Evolutionary conservation across 148 eudicot genomes (phyloP).

Genomic region (Tetragonia tetragonoides): DNA sequence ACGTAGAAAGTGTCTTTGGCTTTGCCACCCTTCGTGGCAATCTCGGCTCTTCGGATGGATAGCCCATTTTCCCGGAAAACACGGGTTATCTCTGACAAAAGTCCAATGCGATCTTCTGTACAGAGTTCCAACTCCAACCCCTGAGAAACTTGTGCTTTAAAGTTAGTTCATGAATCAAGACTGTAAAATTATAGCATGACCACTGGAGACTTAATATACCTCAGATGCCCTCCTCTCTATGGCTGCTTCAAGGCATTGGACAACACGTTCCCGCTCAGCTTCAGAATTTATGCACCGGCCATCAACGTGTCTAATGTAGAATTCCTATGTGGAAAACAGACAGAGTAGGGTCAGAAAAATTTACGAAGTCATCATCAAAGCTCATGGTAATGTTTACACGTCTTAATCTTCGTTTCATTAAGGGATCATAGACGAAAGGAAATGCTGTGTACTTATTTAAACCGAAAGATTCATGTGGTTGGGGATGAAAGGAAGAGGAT

Average conservation of each 20-base stretch:
- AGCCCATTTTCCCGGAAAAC: constrained; percentile 77
- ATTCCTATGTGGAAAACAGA: constrained; percentile 50
- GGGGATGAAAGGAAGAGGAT: background rate
- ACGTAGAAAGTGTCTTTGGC: constrained; percentile 74
- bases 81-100: constrained; percentile 81
- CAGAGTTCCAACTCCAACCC: constrained; percentile 74
- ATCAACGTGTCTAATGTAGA: constrained; percentile 82
- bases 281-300: constrained; percentile 71
- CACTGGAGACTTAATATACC: constrained; percentile 33
- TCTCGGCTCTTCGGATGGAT: constrained; percentile 68
- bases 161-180: background rate
- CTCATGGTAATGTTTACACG: background rate
- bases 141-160: constrained; percentile 30
- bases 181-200: background rate
- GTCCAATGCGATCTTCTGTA: constrained; percentile 75
- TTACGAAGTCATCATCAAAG: background rate
- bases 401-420: background rate
- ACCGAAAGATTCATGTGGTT: background rate
- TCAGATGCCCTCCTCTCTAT: constrained; percentile 76
- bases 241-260: constrained; percentile 94
- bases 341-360: background rate
- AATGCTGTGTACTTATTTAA: background rate
- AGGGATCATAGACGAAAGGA: too few species aligned
- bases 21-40: constrained; percentile 61
- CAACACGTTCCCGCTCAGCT: constrained; percentile 76